Percentiles rank a stretch among this genome's conserved stretches.
These are phyloP conservation scores for Meyerozyma guilliermondii DNA, from an alignment of 1,139 yeast species.

Conservation along the genomic window DNA sequence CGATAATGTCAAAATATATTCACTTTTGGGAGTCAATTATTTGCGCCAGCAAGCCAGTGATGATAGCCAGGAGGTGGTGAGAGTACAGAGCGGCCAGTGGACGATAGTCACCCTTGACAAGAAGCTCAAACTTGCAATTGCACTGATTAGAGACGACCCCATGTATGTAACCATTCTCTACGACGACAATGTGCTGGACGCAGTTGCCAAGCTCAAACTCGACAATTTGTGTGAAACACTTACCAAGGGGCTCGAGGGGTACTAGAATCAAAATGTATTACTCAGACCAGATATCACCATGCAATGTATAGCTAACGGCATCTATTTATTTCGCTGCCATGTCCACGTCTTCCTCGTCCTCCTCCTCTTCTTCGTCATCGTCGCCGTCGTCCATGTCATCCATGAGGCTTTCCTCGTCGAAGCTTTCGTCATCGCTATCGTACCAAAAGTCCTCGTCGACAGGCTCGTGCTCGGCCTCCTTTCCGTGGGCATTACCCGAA, in stretches of 20 bases:
- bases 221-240: slow-evolving; percentile 31
- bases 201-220: slow-evolving; percentile 39
- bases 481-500: slow-evolving; percentile 32
- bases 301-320: neutral
- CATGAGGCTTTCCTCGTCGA: slow-evolving; percentile 52
- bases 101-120: slow-evolving; percentile 28
- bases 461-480: slow-evolving; percentile 53
- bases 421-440: slow-evolving; percentile 57
- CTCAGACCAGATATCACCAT: neutral
- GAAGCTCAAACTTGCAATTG: slow-evolving; percentile 25
- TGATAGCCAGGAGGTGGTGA: slow-evolving; percentile 10
- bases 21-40: slow-evolving; percentile 39
- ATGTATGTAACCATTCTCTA: slow-evolving; percentile 31
- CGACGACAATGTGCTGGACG: slow-evolving; percentile 28
- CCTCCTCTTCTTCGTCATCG: slow-evolving; percentile 55
- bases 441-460: slow-evolving; percentile 87
- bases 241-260: slow-evolving; percentile 31
- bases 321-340: slow-evolving; percentile 22
- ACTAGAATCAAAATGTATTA: slow-evolving; percentile 5
- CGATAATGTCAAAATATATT: slow-evolving; percentile 41
- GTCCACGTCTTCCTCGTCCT: slow-evolving; percentile 38
- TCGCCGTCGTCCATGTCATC: slow-evolving; percentile 51
- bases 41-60: slow-evolving; percentile 17
- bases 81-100: slow-evolving; percentile 19
- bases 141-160: slow-evolving; percentile 13